phyloP scores from a whole-genome alignment of 1,284 basidiomycete species.

The Ustilago tritici region DNA sequence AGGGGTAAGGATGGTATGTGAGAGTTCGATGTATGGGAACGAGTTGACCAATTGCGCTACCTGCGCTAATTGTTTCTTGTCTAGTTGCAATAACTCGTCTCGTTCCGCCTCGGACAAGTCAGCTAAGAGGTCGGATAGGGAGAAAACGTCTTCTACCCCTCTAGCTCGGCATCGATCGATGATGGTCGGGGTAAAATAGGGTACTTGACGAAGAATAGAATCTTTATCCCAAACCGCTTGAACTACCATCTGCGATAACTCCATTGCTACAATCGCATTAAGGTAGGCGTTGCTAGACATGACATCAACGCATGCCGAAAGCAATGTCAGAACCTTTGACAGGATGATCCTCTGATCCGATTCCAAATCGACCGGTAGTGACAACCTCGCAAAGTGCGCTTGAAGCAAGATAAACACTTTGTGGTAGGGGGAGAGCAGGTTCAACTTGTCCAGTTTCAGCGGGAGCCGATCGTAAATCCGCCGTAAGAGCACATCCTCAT shows the following conservation, averaged over 20 bases:
- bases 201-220: constrained; percentile 83
- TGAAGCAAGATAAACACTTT: constrained; percentile 97
- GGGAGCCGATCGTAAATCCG: constrained; percentile 97
- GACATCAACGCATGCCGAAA: constrained; percentile 86
- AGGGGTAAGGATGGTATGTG: constrained; percentile 77
- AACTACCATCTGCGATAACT: constrained; percentile 98
- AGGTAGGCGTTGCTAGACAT: constrained; percentile 97
- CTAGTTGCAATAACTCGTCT: constrained; percentile 80
- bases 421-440: constrained; percentile 95
- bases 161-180: constrained; percentile 81
- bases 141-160: constrained; percentile 66
- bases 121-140: constrained; percentile 59
- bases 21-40: constrained; percentile 79
- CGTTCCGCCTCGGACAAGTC: constrained; percentile 60
- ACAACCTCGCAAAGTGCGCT: constrained; percentile 93
- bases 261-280: constrained; percentile 96
- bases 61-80: constrained; percentile 75
- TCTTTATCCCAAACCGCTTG: constrained; percentile 97
- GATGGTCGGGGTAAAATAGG: constrained; percentile 83
- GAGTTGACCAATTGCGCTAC: constrained; percentile 76
- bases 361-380: constrained; percentile 90
- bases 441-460: constrained; percentile 84
- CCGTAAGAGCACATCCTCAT: constrained; percentile 69
- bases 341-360: constrained; percentile 89
- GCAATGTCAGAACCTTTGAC: constrained; percentile 83